Percentiles rank a stretch among this genome's conserved stretches.
Conservation (phyloP, 2,329 filamentous ascomycete genomes). For the Paecilomyces dactylethromorphus region DNA sequence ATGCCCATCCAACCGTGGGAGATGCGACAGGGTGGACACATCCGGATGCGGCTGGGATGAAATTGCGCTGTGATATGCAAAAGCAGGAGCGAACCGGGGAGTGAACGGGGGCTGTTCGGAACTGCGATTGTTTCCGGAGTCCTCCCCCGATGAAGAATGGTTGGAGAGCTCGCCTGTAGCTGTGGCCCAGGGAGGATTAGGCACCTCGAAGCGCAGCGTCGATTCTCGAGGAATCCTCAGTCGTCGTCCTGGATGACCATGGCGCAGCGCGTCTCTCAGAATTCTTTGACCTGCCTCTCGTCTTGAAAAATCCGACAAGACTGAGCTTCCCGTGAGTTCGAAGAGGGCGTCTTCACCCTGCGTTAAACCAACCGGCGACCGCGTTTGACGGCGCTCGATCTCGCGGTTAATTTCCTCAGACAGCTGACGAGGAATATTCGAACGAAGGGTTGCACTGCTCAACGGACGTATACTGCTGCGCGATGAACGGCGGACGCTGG, state of each 20-base stretch:
- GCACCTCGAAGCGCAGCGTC: constrained; percentile 23
- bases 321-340: constrained; percentile 1
- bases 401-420: constrained; percentile 18
- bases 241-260: constrained; percentile 24
- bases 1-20: constrained; percentile 15
- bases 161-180: constrained; percentile 17
- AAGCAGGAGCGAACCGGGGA: constrained; percentile 40
- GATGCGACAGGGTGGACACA: constrained; percentile 15
- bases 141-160: constrained; percentile 14
- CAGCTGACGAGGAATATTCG: constrained; percentile 21
- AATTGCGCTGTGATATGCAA: constrained; percentile 19
- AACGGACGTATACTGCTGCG: constrained; percentile 19
- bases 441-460: constrained; percentile 21
- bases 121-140: constrained; percentile 9
- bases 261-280: constrained; percentile 27
- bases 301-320: constrained; percentile 18
- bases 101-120: constrained; percentile 25
- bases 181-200: constrained; percentile 18
- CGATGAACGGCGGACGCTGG: constrained; percentile 26
- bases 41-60: constrained; percentile 16
- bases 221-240: constrained; percentile 32
- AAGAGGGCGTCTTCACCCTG: constrained; percentile 19
- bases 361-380: constrained; percentile 19
- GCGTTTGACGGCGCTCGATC: constrained; percentile 20
- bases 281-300: constrained; percentile 29